Conservation (phyloP, 2,329 filamentous ascomycete species). For the Botrytis tulipae region DNA sequence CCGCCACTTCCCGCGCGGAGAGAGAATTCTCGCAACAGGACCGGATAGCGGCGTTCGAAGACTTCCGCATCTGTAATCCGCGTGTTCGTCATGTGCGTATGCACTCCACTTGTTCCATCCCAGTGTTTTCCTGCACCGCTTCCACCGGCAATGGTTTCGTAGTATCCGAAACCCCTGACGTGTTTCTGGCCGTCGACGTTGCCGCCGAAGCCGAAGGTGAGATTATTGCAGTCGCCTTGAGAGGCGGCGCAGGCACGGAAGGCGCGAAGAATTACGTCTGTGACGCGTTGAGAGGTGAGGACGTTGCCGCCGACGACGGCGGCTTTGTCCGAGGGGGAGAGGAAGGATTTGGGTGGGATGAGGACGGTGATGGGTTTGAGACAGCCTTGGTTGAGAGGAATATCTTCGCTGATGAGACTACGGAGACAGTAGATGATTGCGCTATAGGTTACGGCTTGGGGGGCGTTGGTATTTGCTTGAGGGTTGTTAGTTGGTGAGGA, state of each 20-base stretch:
- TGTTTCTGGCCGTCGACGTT: conserved; percentile 56
- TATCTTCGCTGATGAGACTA: conserved; percentile 76
- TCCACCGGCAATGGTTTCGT: conserved; percentile 80
- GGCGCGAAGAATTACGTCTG: conserved; percentile 77
- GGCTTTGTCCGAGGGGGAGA: conserved; percentile 72
- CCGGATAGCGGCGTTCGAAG: conserved; percentile 73
- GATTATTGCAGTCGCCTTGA: conserved; percentile 81
- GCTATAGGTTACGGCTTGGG: conserved; percentile 76
- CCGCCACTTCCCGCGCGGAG: conserved; percentile 63
- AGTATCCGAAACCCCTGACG: conserved; percentile 81
- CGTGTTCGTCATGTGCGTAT: conserved; percentile 83
- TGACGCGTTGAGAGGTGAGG: conserved; percentile 75
- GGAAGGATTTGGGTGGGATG: conserved; percentile 70
- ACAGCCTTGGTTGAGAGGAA: conserved; percentile 85
- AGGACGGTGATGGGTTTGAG: conserved; percentile 71
- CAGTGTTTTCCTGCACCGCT: conserved; percentile 70
- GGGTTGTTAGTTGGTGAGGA: not conserved
- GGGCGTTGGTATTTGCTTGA: conserved; percentile 71
- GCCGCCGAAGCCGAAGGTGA: conserved; percentile 80
- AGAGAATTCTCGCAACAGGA: conserved; percentile 67
- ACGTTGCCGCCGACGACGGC: conserved; percentile 85
- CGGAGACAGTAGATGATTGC: conserved; percentile 86
- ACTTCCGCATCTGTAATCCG: conserved; percentile 78
- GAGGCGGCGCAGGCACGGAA: conserved; percentile 76
- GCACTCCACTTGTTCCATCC: conserved; percentile 71